Base-by-base conservation (phyloP, 441 rosid genomes). In the Syzygium syzygioides region DNA sequence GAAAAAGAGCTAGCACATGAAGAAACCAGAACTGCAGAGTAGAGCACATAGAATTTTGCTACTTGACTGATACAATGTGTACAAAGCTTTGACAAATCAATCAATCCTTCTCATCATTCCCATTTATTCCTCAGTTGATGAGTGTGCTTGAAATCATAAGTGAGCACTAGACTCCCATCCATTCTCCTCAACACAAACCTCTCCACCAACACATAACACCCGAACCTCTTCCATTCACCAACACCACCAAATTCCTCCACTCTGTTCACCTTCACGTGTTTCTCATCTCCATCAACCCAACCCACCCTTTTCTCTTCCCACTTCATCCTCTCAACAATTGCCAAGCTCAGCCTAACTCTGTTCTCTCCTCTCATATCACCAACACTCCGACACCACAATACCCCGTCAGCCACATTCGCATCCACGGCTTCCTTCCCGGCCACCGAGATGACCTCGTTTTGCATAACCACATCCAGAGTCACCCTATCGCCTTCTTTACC, bases 251-350 rank as follows among this genome's bases (percentile, higher is more conserved):
- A 68, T 32, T 62, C 84, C 62, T 79, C 85, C n/a, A 28, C 84
- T 18, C 88, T 79, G 37, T 79, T 54, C 32, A 54, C 66, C 45
- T 66, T 83, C 32, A n/a, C 18, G 4, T 56, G 66, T 28, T 50
- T 80, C 76, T 50, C 89, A 19, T 83, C 55, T 26, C 71, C 86
- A 5, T 50, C 14, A 30, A 88, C 79, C 89, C 89, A 88, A 23
- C 89, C 86, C 15, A 83, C 79, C 64, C 86, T 83, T 62, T 86
- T 91, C 87, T 92, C 84, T 86, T 93, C 95, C 96, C 94, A 91
- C 86, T 91, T 93, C 93, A 96, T 94, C 84, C 93, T 92, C 92
- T 95, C 95, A n/a, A 90, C 88, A 56, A 94, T 92, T 26, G 87
- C 90, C n/a, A 88, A 59, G 85, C 94, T 90, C 85, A 96, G 87